Conservation (phyloP, 192 early-diverging fungal genomes). For the Chytriomyces sp. region DNA sequence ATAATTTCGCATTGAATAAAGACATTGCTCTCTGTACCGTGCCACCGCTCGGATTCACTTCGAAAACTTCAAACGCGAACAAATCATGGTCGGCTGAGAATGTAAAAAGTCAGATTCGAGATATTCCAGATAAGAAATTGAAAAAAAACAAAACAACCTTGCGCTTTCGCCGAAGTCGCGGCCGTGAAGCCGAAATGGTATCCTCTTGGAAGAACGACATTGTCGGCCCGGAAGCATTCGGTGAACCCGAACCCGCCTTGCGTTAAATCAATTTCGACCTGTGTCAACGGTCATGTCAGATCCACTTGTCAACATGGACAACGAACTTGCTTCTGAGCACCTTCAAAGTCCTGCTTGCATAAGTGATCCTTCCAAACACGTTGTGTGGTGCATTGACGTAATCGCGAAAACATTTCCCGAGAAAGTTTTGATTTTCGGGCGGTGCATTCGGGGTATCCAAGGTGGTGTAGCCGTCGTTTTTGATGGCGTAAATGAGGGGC, state of each 20-base stretch:
- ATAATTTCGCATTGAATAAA: no score
- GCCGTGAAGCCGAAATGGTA: constrained; percentile 77
- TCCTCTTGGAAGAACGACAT: constrained; percentile 66
- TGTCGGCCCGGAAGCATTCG: constrained; percentile 57
- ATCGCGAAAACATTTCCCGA: constrained; percentile 20
- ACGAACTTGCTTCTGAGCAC: not conserved
- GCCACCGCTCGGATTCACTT: constrained; percentile 62
- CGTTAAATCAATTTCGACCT: constrained; percentile 55
- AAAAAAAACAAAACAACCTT: constrained; percentile 4
- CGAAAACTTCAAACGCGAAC: constrained; percentile 66
- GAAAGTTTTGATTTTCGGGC: not conserved
- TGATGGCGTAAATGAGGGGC: constrained; percentile 61
- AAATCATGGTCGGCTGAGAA: constrained; percentile 78
- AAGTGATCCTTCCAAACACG: constrained; percentile 60
- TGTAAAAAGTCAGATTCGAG: constrained; percentile 3
- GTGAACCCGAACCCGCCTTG: constrained; percentile 57
- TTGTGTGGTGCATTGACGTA: constrained; percentile 56
- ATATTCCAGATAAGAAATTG: constrained; percentile 2
- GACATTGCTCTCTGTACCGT: not conserved
- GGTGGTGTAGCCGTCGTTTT: constrained; percentile 68
- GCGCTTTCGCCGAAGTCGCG: constrained; percentile 17
- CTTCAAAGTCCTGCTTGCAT: constrained; percentile 58
- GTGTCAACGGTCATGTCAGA: not conserved
- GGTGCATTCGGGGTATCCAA: constrained; percentile 49
- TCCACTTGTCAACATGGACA: not conserved